Percentiles rank a stretch among this genome's conserved stretches.
Conservation (phyloP, 2,329 filamentous ascomycete species). For the Amylocarpus encephaloides region DNA sequence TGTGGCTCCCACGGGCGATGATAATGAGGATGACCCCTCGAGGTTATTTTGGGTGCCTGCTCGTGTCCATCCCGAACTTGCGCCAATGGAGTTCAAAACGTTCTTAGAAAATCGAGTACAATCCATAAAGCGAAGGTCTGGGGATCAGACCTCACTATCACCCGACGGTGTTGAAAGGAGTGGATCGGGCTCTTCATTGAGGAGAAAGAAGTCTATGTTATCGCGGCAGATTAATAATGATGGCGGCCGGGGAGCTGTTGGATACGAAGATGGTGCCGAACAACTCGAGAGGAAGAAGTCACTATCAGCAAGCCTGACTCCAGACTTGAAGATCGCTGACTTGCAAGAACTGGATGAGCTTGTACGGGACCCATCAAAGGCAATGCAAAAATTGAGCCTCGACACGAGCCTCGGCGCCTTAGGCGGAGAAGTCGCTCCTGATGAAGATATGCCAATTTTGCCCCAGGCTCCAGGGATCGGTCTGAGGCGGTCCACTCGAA, state of each 20-base stretch:
- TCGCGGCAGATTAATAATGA: conserved; percentile 82
- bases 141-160: conserved; percentile 59
- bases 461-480: conserved; percentile 70
- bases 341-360: conserved; percentile 68
- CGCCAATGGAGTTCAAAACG: conserved; percentile 92
- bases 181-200: conserved; percentile 53
- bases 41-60: conserved; percentile 94
- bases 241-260: conserved; percentile 48
- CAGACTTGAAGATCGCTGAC: conserved; percentile 56
- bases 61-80: conserved; percentile 86
- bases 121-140: conserved; percentile 77
- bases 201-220: conserved; percentile 91
- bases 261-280: conserved; percentile 80
- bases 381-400: conserved; percentile 60
- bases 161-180: conserved; percentile 48
- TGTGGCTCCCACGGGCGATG: conserved; percentile 63
- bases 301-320: conserved; percentile 39
- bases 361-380: conserved; percentile 69
- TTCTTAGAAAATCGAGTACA: conserved; percentile 93
- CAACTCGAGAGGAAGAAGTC: conserved; percentile 69
- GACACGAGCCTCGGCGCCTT: conserved; percentile 27
- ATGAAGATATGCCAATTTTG: conserved; percentile 80
- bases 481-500: conserved; percentile 82
- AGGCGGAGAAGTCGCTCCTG: conserved; percentile 32
- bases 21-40: conserved; percentile 82